Percentiles rank a stretch among this genome's conserved stretches.
Evolutionary conservation across 441 rosid genomes (phyloP).

Genomic region (Gossypium laxum): DNA sequence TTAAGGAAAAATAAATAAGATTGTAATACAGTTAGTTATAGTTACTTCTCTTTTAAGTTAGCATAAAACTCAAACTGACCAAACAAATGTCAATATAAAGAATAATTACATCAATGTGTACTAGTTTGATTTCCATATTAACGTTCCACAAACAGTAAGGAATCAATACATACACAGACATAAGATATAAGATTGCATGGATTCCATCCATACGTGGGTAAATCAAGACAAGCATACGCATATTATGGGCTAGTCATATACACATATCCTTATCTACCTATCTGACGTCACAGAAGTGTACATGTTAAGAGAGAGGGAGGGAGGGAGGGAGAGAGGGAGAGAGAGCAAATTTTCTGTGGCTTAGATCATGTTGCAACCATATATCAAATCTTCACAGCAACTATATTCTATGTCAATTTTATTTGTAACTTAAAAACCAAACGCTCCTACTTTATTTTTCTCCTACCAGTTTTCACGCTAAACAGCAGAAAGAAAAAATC

Average conservation of each 20-base stretch:
- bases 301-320: neutral
- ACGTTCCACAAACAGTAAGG: neutral
- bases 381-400: neutral
- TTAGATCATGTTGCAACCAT: neutral
- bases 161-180: neutral
- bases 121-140: neutral
- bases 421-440: neutral
- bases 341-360: neutral
- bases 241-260: neutral
- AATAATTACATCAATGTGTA: neutral
- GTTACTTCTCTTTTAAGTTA: neutral
- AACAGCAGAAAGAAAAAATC: neutral
- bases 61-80: conserved; percentile 2
- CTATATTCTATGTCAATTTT: neutral
- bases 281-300: neutral
- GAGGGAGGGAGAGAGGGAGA: neutral
- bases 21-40: neutral
- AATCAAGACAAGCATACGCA: neutral
- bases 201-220: neutral
- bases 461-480: neutral
- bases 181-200: neutral
- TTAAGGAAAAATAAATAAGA: neutral
- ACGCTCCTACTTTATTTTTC: neutral
- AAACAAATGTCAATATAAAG: neutral
- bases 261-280: neutral